Base-by-base conservation (phyloP, 1,284 basidiomycete genomes). In the Chalciporus sp. region DNA sequence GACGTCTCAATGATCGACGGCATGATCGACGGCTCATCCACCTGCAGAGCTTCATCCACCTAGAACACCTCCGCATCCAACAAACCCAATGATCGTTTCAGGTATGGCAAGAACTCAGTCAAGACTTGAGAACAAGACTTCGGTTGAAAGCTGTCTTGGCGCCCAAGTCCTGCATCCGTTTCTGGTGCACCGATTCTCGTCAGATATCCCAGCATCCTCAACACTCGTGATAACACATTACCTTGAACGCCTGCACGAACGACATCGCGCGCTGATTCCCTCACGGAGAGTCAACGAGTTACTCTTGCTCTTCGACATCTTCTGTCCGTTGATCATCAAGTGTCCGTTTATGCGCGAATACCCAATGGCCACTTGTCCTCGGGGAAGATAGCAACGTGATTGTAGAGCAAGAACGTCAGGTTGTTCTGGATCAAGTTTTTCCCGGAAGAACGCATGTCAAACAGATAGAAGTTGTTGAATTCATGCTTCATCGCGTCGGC, bases 351-450 rank as follows among this genome's bases (percentile, higher is more conserved):
- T 89, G 29, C 97, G 88, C n/a, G n/a, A 80, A 99, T 94, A 61
- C 91, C 87, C 59, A 83, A 67, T 1, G 97, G 97, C 93, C 93
- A 95, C 73, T 95, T 94, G 66, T 94, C 83, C 72, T 95, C 93
- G 43, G 92, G 85, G 85, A 99, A 98, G 47, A 99, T 75, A 4
- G 97, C 95, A 23, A 92, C 86, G 74, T 99, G 97, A 67, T 88
- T 90, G 79, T 99, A 99, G 63, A 98, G 77, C 58, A 88, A 89
- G 80, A 99, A 98, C 3, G 96, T 95, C 62, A 99, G 72, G 73
- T 99, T 92, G 74, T 99, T 99, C 46, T 91, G 92, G 63, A 99
- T 93, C 52, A 99, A 81, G 69, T 99, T 97, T 76, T 99, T 99
- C 58, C 94, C 97, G n/a, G 96, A 98, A 8, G 96, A 98, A 52